phyloP scores from a whole-genome alignment of 345 rosid species.

The Lepidium didymum region DNA sequence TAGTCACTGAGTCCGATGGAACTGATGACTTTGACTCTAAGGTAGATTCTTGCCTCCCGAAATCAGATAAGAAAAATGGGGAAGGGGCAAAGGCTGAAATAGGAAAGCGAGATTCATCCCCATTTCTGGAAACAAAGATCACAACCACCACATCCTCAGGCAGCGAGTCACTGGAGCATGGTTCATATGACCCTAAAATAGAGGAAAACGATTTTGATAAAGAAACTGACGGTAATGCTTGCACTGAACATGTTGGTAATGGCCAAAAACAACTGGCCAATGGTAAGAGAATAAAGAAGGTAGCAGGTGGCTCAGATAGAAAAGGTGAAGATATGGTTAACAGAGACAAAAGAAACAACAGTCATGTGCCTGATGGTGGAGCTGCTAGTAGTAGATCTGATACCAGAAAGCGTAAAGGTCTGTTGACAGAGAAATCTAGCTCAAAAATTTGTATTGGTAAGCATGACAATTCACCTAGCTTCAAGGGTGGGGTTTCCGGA shows the following conservation, averaged over 20 bases:
- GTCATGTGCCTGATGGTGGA: slow-evolving; percentile 22
- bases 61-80: slow-evolving; percentile 30
- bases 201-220: slow-evolving; percentile 36
- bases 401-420: slow-evolving; percentile 35
- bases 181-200: slow-evolving; percentile 18
- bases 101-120: slow-evolving; percentile 32
- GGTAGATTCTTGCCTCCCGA: slow-evolving; percentile 31
- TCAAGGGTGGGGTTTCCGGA: slow-evolving; percentile 27
- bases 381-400: slow-evolving; percentile 19
- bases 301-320: slow-evolving; percentile 23
- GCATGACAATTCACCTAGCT: slow-evolving; percentile 18
- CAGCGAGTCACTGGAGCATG: slow-evolving; percentile 29
- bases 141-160: slow-evolving; percentile 32
- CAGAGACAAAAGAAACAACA: slow-evolving; percentile 27
- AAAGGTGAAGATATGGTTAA: slow-evolving; percentile 31
- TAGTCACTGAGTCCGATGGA: slow-evolving; percentile 32
- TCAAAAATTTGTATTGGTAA: slow-evolving; percentile 29
- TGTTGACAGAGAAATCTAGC: slow-evolving; percentile 28
- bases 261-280: slow-evolving; percentile 31
- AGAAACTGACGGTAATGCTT: slow-evolving; percentile 23
- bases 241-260: slow-evolving; percentile 32
- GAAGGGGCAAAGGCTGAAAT: slow-evolving; percentile 42
- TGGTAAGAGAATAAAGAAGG: slow-evolving; percentile 36
- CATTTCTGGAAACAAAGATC: slow-evolving; percentile 34
- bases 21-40: slow-evolving; percentile 32